Evolutionary conservation across 2,329 filamentous ascomycete species (phyloP).

Genomic region (Claviceps capensis): DNA sequence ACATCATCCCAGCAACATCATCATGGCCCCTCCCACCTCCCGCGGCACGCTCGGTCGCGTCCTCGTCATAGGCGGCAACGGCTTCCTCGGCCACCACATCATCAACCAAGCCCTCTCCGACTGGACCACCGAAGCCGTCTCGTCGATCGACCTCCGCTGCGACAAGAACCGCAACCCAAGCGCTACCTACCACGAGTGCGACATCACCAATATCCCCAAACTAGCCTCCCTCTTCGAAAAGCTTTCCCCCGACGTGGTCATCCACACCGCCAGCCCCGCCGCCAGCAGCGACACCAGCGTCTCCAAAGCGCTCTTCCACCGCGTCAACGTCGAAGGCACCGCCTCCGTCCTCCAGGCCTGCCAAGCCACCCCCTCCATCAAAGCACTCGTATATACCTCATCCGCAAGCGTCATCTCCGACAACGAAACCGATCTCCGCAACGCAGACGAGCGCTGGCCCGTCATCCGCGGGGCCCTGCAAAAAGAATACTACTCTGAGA

Average conservation of each 20-base stretch:
- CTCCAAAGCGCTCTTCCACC: constrained; percentile 51
- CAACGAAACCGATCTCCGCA: constrained; percentile 62
- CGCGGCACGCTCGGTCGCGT: constrained; percentile 49
- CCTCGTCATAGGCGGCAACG: constrained; percentile 70
- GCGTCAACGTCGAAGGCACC: constrained; percentile 84
- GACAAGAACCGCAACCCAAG: constrained; percentile 50
- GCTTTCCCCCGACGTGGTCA: constrained; percentile 65
- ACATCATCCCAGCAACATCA: background rate
- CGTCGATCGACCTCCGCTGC: constrained; percentile 61
- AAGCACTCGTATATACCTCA: constrained; percentile 80
- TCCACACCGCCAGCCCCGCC: constrained; percentile 74
- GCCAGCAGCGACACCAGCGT: constrained; percentile 38
- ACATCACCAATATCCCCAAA: constrained; percentile 55
- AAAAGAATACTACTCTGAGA: constrained; percentile 76
- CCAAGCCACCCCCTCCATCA: constrained; percentile 41
- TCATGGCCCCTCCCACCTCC: background rate
- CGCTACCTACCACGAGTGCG: constrained; percentile 56
- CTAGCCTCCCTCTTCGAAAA: constrained; percentile 51
- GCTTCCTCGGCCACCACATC: constrained; percentile 73
- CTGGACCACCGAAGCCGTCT: constrained; percentile 39
- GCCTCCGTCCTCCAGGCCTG: constrained; percentile 63
- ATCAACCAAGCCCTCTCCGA: constrained; percentile 54
- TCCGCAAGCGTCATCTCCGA: constrained; percentile 80
- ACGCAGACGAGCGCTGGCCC: constrained; percentile 75
- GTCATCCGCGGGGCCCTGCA: constrained; percentile 58